Conservation (phyloP, 352 stramenopile genomes). For the Pythium vanterpoolii region DNA sequence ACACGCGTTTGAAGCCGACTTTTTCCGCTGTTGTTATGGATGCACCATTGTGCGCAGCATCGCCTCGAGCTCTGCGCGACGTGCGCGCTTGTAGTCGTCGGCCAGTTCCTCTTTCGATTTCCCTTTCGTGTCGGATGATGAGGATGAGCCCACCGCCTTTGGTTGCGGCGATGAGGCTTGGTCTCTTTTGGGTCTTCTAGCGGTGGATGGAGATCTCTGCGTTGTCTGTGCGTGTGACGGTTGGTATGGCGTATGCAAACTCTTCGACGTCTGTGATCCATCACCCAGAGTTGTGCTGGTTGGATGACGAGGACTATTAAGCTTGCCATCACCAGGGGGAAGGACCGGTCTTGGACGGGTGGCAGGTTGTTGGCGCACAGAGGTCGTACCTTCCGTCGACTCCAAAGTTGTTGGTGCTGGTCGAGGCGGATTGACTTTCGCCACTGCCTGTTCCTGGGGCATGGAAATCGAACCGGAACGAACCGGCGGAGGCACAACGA, state of each 20-base stretch:
- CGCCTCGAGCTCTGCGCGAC: constrained; percentile 57
- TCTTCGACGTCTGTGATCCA: neutral
- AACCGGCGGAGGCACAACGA: constrained; percentile 38
- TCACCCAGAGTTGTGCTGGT: neutral
- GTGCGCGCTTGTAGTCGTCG: constrained; percentile 59
- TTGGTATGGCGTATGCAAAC: neutral
- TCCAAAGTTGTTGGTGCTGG: neutral
- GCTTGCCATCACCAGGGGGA: neutral
- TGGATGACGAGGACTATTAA: constrained; percentile 14
- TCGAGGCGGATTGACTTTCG: neutral
- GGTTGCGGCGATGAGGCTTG: neutral
- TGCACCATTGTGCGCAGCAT: constrained; percentile 69
- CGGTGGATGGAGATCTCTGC: neutral
- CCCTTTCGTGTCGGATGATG: constrained; percentile 27
- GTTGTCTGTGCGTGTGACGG: neutral
- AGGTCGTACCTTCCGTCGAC: neutral
- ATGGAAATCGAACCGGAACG: neutral
- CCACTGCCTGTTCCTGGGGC: neutral
- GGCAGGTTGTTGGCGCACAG: neutral
- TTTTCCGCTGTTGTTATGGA: constrained; percentile 1
- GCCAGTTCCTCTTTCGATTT: constrained; percentile 56
- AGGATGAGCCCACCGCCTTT: constrained; percentile 38
- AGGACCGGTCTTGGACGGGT: neutral
- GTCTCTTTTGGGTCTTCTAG: neutral
- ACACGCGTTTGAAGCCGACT: too few relatives aligned